Percentiles rank a stretch among this genome's conserved stretches.
phyloP scores from a whole-genome alignment of 2,329 filamentous ascomycete genomes.

The Pezicula carpinea region DNA sequence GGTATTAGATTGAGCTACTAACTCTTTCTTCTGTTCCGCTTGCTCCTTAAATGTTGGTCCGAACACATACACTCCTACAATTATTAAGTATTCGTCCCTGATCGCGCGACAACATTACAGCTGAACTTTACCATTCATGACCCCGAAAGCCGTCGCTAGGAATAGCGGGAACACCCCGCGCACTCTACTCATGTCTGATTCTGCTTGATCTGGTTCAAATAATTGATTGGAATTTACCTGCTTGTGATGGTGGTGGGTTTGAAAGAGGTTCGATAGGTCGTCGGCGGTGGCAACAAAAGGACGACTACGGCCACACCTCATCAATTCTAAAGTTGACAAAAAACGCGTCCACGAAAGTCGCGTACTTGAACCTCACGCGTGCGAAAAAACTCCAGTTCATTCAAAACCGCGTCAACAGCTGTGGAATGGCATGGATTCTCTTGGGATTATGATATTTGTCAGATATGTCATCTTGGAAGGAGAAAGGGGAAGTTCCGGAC shows the following conservation, averaged over 20 bases:
- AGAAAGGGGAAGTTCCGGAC: constrained; percentile 30
- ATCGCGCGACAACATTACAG: background rate
- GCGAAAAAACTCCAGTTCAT: background rate
- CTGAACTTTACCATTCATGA: constrained; percentile 23
- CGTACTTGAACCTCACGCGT: background rate
- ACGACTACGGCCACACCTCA: background rate
- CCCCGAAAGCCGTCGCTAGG: constrained; percentile 24
- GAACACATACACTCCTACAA: constrained; percentile 24
- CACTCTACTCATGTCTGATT: constrained; percentile 20
- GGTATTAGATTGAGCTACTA: background rate
- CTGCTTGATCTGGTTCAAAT: constrained; percentile 2
- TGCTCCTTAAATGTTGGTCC: constrained; percentile 27
- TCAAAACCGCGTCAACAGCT: background rate
- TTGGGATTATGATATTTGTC: constrained; percentile 17
- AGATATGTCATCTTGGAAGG: constrained; percentile 30
- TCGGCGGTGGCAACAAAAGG: too few species aligned
- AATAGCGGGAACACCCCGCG: constrained; percentile 24
- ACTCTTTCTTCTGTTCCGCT: background rate
- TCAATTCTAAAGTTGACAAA: background rate
- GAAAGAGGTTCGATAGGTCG: too few species aligned
- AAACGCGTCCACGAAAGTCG: background rate
- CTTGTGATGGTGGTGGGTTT: too few species aligned
- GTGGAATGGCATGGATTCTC: background rate
- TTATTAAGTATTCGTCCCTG: background rate
- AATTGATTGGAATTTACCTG: background rate